Evolutionary conservation across 164 flowering plant species (phyloP), one percentile per base, ranked within the genome.

Genomic region (Akebia trifoliata): DNA sequence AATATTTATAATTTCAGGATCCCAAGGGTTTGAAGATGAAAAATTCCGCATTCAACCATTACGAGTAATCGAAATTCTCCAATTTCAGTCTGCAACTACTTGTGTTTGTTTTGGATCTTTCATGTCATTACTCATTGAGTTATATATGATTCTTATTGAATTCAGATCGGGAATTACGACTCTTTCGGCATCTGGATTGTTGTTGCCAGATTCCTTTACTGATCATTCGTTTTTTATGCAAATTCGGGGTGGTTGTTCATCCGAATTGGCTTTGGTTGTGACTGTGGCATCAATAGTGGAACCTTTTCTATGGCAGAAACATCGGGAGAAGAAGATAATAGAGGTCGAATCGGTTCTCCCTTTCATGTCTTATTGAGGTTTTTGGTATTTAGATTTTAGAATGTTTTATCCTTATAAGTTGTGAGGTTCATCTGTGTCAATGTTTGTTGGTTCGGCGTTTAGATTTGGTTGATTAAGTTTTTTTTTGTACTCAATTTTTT

Each of bases 11-110:
- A 40, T 70, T 72, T 57, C 67, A 88, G 98, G 98, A 88, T 60
- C 98, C 98, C 2, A 92, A 86, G 72, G 90, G 93, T 28, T 62
- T 86, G 37, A 92, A 89, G 78, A 88, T 92, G 87, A 58, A 81
- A 59, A 78, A 69, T 17, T 89, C 83, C 38, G 96, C 89, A 50
- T 86, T 92, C 62, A 95, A 92, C 58, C 88, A 74, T 31, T 78
- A 85, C 65, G 70, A 78, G 98, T 89, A 62, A 81, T 85, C 61
- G 37, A 9, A 24, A 28, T 5, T 14, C 38, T 28, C 31, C 14
- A 37, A n/a, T 22, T 30, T 24, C 39, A 21, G 18, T 18, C 9
- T n/a, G 4, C 14, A 6, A 12, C 21, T 34, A 29, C 28, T 10
- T 31, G 17, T 42, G 6, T 36, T 22, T 1, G 26, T 35, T 50